A percentile compares a stretch with the other conserved stretches of the same genome.
Conservation (phyloP, 768 basidiomycete genomes). For the Boletus eberwhitei region DNA sequence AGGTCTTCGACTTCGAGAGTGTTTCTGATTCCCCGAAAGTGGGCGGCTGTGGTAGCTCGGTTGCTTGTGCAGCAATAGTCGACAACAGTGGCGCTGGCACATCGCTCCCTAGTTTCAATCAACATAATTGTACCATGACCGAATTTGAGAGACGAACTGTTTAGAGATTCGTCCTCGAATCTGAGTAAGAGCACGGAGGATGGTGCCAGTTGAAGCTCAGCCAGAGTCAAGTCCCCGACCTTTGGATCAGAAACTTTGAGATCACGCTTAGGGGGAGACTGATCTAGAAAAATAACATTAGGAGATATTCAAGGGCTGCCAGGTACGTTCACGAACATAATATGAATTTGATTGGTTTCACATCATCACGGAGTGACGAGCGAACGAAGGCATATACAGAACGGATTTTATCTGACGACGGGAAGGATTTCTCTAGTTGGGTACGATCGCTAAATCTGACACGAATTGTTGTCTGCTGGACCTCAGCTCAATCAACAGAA, state of each 20-base stretch:
- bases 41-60: constrained; percentile 64
- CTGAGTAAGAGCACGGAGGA: constrained; percentile 73
- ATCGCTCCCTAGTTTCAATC: constrained; percentile 42
- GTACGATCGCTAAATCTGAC: constrained; percentile 79
- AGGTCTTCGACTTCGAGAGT: constrained; percentile 1
- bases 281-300: constrained; percentile 46
- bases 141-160: constrained; percentile 43
- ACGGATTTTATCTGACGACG: constrained; percentile 75
- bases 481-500: constrained; percentile 10
- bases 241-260: constrained; percentile 75
- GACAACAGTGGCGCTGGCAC: constrained; percentile 63
- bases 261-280: constrained; percentile 79
- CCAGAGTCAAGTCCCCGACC: constrained; percentile 64
- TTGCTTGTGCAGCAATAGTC: constrained; percentile 52
- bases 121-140: background rate
- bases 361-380: constrained; percentile 65
- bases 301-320: background rate
- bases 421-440: constrained; percentile 74
- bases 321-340: constrained; percentile 58
- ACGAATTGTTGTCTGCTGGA: constrained; percentile 70
- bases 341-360: constrained; percentile 76
- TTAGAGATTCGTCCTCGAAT: constrained; percentile 70
- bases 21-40: constrained; percentile 26
- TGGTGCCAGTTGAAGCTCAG: constrained; percentile 73
- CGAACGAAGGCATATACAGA: constrained; percentile 85